phyloP scores from a whole-genome alignment of 192 early-diverging fungal genomes.

The Irineochytrium annulatum region DNA sequence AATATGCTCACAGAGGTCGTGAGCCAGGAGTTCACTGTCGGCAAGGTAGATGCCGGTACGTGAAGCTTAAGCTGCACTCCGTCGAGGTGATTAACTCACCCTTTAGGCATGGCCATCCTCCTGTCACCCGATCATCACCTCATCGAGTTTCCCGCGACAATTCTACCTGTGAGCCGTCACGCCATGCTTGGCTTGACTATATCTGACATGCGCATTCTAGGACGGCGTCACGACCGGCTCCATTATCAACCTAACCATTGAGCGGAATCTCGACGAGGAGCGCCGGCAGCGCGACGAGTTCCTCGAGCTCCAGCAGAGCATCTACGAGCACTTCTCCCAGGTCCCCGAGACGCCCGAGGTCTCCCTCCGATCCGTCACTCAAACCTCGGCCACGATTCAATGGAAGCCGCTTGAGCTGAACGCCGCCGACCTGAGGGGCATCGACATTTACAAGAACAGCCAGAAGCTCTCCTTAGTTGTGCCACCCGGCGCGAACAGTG shows the following conservation, averaged over 20 bases:
- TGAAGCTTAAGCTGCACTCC: too few species aligned
- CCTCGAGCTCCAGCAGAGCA: constrained; percentile 80
- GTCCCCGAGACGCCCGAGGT: constrained; percentile 78
- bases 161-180: constrained; percentile 68
- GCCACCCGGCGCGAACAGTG: constrained; percentile 31
- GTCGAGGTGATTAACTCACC: too few species aligned
- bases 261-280: constrained; percentile 85
- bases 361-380: constrained; percentile 60
- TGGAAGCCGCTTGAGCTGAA: constrained; percentile 89
- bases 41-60: constrained; percentile 77
- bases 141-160: constrained; percentile 95
- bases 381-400: constrained; percentile 81
- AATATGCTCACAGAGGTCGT: constrained; percentile 27
- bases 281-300: constrained; percentile 75
- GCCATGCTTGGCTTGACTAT: neutral
- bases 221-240: constrained; percentile 88
- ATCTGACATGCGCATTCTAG: constrained; percentile 16
- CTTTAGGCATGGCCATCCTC: constrained; percentile 78
- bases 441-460: constrained; percentile 90
- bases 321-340: constrained; percentile 71
- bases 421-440: constrained; percentile 72
- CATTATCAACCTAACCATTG: constrained; percentile 93
- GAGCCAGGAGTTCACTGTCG: constrained; percentile 25
- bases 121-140: constrained; percentile 97
- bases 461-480: constrained; percentile 66